These are phyloP conservation scores for Anthoceros angustus DNA, from an alignment of 225 moss, liverwort and hornwort genomes.

Conservation along the genomic window DNA sequence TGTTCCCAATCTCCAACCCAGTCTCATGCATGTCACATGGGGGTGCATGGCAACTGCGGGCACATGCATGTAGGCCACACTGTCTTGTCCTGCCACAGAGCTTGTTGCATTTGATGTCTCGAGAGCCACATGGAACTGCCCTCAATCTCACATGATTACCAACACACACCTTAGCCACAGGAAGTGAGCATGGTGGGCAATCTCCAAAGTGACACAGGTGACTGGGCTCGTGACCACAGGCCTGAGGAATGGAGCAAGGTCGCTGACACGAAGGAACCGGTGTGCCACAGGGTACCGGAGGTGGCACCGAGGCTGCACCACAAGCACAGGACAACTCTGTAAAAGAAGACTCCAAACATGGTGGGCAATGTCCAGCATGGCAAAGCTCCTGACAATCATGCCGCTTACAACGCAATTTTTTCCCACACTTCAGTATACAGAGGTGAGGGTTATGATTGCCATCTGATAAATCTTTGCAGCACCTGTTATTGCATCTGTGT, in stretches of 20 bases:
- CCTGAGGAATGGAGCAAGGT: conserved; percentile 68
- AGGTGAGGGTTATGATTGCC: conserved; percentile 48
- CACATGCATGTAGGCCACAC: conserved; percentile 88
- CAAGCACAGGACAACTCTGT: conserved; percentile 85
- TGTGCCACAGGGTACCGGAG: conserved; percentile 91
- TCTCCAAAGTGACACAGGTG: conserved; percentile 94
- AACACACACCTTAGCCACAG: conserved; percentile 82
- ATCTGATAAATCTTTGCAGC: conserved; percentile 46
- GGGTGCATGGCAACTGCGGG: conserved; percentile 51
- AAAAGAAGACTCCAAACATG: conserved; percentile 84
- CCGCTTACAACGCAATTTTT: conserved; percentile 74
- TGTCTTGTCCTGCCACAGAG: conserved; percentile 78
- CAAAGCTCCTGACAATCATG: conserved; percentile 76
- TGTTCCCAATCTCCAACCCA: neutral
- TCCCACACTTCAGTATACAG: conserved; percentile 73
- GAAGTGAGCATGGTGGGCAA: conserved; percentile 84
- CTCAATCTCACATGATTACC: conserved; percentile 75
- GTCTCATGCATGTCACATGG: conserved; percentile 29
- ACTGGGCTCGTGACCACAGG: conserved; percentile 74
- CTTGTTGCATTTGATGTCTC: conserved; percentile 90
- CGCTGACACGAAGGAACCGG: conserved; percentile 79
- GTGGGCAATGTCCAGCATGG: conserved; percentile 83
- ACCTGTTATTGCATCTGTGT: conserved; percentile 74
- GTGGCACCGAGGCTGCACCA: conserved; percentile 71
- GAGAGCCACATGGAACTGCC: conserved; percentile 78